Conservation (phyloP, 140 eudicot genomes). For the Ambrosia hybrid region DNA sequence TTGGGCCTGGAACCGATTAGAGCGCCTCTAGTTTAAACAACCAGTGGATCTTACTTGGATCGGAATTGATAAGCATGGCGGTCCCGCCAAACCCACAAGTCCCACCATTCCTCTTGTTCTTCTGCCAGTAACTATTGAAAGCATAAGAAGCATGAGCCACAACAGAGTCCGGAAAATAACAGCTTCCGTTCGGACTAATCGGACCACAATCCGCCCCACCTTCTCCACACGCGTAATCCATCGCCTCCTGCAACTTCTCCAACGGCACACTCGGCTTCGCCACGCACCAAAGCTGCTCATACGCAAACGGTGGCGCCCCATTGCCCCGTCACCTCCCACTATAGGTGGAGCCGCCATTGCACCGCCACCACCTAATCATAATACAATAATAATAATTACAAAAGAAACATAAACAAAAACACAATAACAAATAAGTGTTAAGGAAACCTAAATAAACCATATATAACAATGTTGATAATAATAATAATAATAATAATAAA, state of each 20-base stretch:
- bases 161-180: conserved; percentile 51
- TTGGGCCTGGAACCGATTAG: too few relatives aligned
- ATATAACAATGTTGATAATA: too few relatives aligned
- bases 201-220: conserved; percentile 61
- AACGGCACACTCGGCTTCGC: conserved; percentile 54
- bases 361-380: conserved; percentile 30
- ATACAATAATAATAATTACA: too few relatives aligned
- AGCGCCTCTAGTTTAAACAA: too few relatives aligned
- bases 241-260: conserved; percentile 49
- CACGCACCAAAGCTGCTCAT: conserved; percentile 51
- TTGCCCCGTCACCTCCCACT: not conserved
- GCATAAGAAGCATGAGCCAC: conserved; percentile 77
- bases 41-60: conserved; percentile 59
- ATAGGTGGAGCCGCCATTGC: conserved; percentile 30
- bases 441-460: too few relatives aligned
- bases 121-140: conserved; percentile 79
- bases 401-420: too few relatives aligned
- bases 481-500: too few relatives aligned
- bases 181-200: conserved; percentile 43
- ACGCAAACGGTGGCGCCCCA: not conserved
- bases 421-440: too few relatives aligned
- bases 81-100: conserved; percentile 77
- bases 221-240: conserved; percentile 71
- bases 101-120: conserved; percentile 47
- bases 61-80: conserved; percentile 53